A percentile compares a stretch with the other conserved stretches of the same genome.
Evolutionary conservation across 139 green algal species (phyloP).

Genomic region (Closterium sp.): DNA sequence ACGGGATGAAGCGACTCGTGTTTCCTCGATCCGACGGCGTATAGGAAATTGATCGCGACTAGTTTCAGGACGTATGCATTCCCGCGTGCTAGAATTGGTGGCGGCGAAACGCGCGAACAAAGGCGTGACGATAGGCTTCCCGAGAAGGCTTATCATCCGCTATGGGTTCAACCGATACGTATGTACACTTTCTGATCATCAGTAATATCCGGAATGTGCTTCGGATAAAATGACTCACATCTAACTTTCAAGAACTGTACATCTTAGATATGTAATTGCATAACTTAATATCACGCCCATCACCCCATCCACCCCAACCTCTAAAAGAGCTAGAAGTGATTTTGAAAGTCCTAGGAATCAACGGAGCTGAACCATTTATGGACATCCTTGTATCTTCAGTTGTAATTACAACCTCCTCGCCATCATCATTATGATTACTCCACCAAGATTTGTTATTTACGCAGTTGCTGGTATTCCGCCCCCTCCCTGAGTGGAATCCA

Average conservation of each 20-base stretch:
- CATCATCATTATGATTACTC: not conserved
- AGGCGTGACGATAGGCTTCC: too few relatives aligned
- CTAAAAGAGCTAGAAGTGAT: not conserved
- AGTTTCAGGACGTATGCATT: too few relatives aligned
- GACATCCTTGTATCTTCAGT: not conserved
- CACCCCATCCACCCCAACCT: slow-evolving; percentile 6
- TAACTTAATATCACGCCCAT: not conserved
- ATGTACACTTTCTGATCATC: too few relatives aligned
- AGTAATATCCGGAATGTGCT: too few relatives aligned
- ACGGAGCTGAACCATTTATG: not conserved
- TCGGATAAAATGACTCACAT: not conserved
- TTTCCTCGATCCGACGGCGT: too few relatives aligned
- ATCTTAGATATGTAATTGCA: not conserved
- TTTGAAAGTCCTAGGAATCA: not conserved
- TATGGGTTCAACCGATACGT: too few relatives aligned
- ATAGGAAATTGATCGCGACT: too few relatives aligned
- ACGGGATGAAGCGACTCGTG: not conserved
- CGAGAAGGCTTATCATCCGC: too few relatives aligned
- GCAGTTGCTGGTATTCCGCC: not conserved
- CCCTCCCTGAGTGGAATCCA: not conserved
- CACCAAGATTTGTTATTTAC: not conserved
- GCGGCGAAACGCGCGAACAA: too few relatives aligned
- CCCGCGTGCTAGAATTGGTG: too few relatives aligned
- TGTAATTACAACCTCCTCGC: not conserved
- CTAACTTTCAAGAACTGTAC: not conserved